Percentiles rank a stretch among this genome's conserved stretches.
Conservation (phyloP, 108 stramenopile species). For the Skeletonema menzelii region DNA sequence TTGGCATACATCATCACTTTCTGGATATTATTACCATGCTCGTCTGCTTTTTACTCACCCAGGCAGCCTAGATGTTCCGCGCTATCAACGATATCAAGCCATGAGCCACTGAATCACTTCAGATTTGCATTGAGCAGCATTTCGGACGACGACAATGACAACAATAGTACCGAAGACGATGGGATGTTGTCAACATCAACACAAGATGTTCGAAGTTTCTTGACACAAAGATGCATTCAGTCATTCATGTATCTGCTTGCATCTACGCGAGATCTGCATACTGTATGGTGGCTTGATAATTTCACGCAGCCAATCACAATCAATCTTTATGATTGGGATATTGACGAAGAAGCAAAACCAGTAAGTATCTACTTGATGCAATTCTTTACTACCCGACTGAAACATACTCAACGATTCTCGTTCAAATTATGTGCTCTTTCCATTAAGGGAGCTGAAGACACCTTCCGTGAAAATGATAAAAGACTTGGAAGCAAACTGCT, state of each 20-base stretch:
- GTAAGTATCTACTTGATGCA: not conserved
- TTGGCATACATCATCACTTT: not conserved
- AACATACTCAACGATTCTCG: not conserved
- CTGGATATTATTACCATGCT: not conserved
- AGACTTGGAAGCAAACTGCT: constrained; percentile 49
- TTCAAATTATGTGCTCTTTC: not conserved
- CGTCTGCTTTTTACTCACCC: not conserved
- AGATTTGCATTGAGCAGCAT: not conserved
- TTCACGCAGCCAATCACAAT: constrained; percentile 62
- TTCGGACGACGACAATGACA: not conserved
- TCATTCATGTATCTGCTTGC: constrained; percentile 70
- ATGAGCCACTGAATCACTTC: not conserved
- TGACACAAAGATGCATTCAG: constrained; percentile 76
- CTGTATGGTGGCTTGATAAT: constrained; percentile 69
- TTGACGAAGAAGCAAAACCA: constrained; percentile 21
- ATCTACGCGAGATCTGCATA: constrained; percentile 69
- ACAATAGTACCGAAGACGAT: not conserved
- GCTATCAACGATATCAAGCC: not conserved
- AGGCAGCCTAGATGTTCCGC: not conserved
- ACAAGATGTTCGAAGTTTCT: constrained; percentile 57
- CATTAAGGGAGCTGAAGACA: constrained; percentile 12
- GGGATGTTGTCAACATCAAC: not conserved
- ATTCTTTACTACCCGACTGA: not conserved
- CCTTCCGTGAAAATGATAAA: constrained; percentile 39
- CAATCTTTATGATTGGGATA: constrained; percentile 34